These are phyloP conservation scores for Neoboletus magnificus DNA, from an alignment of 768 basidiomycete genomes.

Conservation along the genomic window DNA sequence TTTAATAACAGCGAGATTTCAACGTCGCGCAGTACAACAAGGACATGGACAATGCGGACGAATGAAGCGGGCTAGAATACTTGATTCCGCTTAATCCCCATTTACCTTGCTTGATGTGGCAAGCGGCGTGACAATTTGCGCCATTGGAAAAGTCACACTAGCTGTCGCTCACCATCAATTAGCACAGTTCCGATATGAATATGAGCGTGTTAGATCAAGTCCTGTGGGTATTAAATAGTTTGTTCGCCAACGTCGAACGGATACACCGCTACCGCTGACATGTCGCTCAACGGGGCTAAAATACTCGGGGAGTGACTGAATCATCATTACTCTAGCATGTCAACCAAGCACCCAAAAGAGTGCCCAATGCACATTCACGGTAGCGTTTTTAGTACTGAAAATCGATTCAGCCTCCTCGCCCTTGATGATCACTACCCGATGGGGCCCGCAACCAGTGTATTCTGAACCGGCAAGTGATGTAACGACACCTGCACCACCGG, in stretches of 20 bases:
- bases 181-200: not conserved
- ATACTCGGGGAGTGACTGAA: not conserved
- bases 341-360: slow-evolving; percentile 40
- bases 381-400: slow-evolving; percentile 18
- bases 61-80: slow-evolving; percentile 7
- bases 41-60: slow-evolving; percentile 45
- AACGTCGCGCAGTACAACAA: slow-evolving; percentile 52
- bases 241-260: not conserved
- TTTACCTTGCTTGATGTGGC: too few species aligned
- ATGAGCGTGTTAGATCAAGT: not conserved
- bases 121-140: not conserved
- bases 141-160: not conserved
- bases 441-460: slow-evolving; percentile 40
- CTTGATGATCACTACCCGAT: slow-evolving; percentile 9
- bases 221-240: not conserved
- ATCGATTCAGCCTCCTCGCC: not conserved
- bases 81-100: not conserved
- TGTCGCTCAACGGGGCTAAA: not conserved
- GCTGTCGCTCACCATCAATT: not conserved
- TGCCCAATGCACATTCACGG: slow-evolving; percentile 19
- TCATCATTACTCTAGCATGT: slow-evolving; percentile 24
- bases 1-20: not conserved
- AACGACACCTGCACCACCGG: slow-evolving; percentile 35
- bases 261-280: not conserved
- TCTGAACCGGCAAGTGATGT: slow-evolving; percentile 54